Evolutionary conservation across 169 alveolate species (phyloP), one percentile per base, ranked within the genome.

Genomic region (Plasmodium coatneyi): DNA sequence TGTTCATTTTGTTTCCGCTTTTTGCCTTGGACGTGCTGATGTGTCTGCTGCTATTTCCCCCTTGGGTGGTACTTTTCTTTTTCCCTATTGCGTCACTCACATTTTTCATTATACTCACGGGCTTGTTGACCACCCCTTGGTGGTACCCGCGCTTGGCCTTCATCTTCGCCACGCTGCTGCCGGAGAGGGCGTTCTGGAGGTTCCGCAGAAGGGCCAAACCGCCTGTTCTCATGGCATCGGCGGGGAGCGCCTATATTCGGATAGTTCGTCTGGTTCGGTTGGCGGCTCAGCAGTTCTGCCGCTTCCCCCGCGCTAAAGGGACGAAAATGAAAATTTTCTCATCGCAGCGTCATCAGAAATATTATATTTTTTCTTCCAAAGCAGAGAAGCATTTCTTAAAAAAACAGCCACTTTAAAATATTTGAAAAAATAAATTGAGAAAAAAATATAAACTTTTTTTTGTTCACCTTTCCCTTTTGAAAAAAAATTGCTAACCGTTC

Each of bases 1-100:
- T 97, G 74, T 96, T 96, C 90, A 95, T 91, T 36, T 43, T 91
- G 83, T 91, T 91, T 19, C 92, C 95, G 25, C 25, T 80, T 43
- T 91, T 66, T 72, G 74, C 71, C 56, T 81, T 91, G 30, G 95
- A 70, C 19, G 95, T 91, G 56, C 92, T 80, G 22, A 91, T 81
- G 56, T 91, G 71, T 39, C 92, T 80, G 28, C 76, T 70, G 3
- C 12, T 30, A 41, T 66, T 25, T 19, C 39, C 76, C 16, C 30
- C 76, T 66, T 19, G 41, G 30, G 76, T 19, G 30, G 36, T 22
- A 4, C n/a, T 66, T 22, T 66, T 78, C 80, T 76, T 72, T 86
- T 86, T 86, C 36, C 56, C 71, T 25, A 86, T 86, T 3, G 39
- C 86, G 60, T 86, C 86, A 52, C 71, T 86, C 39, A 86, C 81